Percentiles rank a stretch among this genome's conserved stretches.
Evolutionary conservation across 2,329 filamentous ascomycete genomes (phyloP).

Genomic region (Penicillium sp.): DNA sequence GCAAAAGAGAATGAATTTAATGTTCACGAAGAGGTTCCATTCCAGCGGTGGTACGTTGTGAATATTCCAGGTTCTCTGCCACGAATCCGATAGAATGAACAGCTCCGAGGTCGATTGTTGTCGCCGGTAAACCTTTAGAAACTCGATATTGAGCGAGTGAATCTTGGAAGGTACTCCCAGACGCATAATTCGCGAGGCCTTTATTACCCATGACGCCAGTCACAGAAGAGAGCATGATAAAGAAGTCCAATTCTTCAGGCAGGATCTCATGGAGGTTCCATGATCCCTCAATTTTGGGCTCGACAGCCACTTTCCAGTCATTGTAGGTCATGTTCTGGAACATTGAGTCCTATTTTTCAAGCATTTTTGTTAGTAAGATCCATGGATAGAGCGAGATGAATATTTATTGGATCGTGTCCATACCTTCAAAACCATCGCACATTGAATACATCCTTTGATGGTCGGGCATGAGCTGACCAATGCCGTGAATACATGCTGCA

Average conservation of each 20-base stretch:
- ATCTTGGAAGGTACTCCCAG: not conserved
- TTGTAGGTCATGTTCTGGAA: not conserved
- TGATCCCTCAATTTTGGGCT: not conserved
- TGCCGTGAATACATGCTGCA: not conserved
- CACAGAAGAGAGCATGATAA: not conserved
- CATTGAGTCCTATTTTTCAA: not conserved
- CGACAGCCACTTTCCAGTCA: not conserved
- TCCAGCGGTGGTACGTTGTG: not conserved
- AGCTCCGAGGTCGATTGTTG: not conserved
- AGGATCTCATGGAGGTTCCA: not conserved
- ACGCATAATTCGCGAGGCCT: not conserved
- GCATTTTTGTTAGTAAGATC: not conserved
- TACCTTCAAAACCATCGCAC: constrained; percentile 24
- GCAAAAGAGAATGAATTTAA: not conserved
- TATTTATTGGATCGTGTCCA: not conserved
- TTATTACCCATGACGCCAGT: not conserved
- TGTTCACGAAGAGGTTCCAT: not conserved
- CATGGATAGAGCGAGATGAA: no score
- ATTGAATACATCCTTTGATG: constrained; percentile 34
- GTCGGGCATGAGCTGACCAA: constrained; percentile 15
- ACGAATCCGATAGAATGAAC: not conserved
- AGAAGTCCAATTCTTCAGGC: not conserved
- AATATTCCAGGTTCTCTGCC: not conserved
- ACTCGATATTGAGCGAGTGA: not conserved
- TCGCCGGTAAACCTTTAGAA: not conserved